Conservation (phyloP, 768 basidiomycete species). For the Leccinum subgranulosum region DNA sequence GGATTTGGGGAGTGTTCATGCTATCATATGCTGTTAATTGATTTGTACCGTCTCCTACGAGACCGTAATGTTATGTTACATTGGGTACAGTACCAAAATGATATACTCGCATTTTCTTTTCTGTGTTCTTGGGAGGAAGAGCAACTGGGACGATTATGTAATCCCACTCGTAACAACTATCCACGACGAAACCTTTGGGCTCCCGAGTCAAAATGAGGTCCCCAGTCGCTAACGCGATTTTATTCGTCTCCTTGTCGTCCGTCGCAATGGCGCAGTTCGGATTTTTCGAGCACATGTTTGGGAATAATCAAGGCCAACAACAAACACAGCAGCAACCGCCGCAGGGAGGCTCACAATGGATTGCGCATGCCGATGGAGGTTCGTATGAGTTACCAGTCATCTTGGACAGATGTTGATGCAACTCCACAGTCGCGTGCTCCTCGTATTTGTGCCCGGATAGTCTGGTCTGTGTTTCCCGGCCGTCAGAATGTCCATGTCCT, state of each 20-base stretch:
- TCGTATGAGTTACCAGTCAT: constrained; percentile 16
- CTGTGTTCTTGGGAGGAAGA: too few species aligned
- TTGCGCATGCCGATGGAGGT: constrained; percentile 64
- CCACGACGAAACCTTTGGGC: background rate
- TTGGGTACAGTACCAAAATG: constrained; percentile 10
- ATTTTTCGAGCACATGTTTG: constrained; percentile 79
- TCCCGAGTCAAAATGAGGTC: constrained; percentile 13
- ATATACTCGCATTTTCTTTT: background rate
- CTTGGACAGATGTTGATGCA: background rate
- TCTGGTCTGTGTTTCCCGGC: constrained; percentile 53
- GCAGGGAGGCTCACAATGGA: constrained; percentile 58
- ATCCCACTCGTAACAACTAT: background rate
- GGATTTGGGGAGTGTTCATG: constrained; percentile 24
- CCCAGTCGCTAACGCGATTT: constrained; percentile 1
- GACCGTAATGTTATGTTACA: constrained; percentile 29
- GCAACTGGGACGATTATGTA: constrained; percentile 2
- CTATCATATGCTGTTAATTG: constrained; percentile 29
- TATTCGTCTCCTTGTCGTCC: constrained; percentile 26
- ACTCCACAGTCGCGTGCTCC: constrained; percentile 61
- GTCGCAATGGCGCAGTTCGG: constrained; percentile 63
- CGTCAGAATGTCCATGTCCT: constrained; percentile 76
- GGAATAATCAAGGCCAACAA: constrained; percentile 45
- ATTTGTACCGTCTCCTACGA: constrained; percentile 29
- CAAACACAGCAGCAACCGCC: constrained; percentile 48
- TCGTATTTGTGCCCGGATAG: constrained; percentile 75